Conservation (phyloP, 176 grass and related monocot genomes). For the Ampelocalamus luodianensis region DNA sequence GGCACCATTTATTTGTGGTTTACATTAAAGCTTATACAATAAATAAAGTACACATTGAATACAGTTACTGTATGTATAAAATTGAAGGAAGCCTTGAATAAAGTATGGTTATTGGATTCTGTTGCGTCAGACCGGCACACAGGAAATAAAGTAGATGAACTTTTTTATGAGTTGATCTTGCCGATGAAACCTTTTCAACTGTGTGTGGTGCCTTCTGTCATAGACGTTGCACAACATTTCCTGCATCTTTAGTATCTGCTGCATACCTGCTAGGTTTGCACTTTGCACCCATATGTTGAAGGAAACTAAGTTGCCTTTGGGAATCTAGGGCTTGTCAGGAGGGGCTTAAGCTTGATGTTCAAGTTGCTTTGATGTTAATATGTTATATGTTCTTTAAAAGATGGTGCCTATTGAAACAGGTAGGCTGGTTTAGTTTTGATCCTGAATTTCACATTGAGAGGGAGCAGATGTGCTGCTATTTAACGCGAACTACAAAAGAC, state of each 20-base stretch:
- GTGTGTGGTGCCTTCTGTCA: neutral
- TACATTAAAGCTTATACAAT: constrained; percentile 2
- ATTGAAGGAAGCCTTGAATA: constrained; percentile 13
- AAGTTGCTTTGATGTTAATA: constrained; percentile 25
- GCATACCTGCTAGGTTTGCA: neutral
- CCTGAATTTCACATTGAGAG: constrained; percentile 79
- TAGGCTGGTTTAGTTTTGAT: constrained; percentile 99
- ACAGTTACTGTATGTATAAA: neutral
- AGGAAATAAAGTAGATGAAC: neutral
- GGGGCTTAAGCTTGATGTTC: constrained; percentile 6
- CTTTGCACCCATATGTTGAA: constrained; percentile 8
- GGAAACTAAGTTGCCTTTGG: neutral
- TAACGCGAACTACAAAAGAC: constrained; percentile 86
- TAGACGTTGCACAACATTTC: neutral
- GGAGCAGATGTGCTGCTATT: constrained; percentile 97
- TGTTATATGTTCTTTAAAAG: constrained; percentile 5
- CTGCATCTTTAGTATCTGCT: constrained; percentile 19
- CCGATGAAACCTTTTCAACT: neutral
- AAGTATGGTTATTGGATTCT: neutral
- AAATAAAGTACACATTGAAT: neutral
- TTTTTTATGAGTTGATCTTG: neutral
- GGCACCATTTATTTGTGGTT: neutral
- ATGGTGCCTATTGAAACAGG: constrained; percentile 63
- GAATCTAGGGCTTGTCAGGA: constrained; percentile 2
- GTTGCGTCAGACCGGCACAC: neutral